Percentiles rank a stretch among this genome's conserved stretches.
Conservation (phyloP, 2,329 filamentous ascomycete species). For the Venturia oleaginea region DNA sequence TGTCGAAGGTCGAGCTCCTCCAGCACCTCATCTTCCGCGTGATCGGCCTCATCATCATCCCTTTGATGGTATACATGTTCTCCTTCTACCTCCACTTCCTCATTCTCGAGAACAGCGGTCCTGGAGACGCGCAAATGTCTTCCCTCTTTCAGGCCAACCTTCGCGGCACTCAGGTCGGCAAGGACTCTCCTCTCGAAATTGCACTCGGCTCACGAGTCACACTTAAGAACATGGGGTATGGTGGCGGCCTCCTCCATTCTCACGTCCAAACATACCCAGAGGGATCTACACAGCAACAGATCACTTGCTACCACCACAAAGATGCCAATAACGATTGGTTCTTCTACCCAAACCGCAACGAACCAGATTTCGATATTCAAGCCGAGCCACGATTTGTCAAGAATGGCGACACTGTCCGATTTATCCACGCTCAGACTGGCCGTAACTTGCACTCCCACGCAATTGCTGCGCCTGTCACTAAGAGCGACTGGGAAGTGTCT, state of each 20-base stretch:
- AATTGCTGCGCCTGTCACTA: constrained; percentile 79
- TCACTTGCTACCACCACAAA: constrained; percentile 99
- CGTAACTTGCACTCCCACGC: constrained; percentile 95
- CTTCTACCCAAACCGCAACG: constrained; percentile 84
- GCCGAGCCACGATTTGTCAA: constrained; percentile 65
- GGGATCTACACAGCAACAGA: constrained; percentile 87
- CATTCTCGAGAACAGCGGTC: constrained; percentile 85
- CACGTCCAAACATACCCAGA: constrained; percentile 95
- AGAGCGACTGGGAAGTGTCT: constrained; percentile 86
- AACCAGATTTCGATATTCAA: constrained; percentile 63
- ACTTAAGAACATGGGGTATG: constrained; percentile 99
- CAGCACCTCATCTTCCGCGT: constrained; percentile 74
- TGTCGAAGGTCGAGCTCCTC: constrained; percentile 50
- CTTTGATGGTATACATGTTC: constrained; percentile 85
- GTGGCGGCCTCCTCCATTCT: constrained; percentile 89
- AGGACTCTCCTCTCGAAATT: constrained; percentile 87
- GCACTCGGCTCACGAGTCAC: constrained; percentile 83
- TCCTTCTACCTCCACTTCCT: constrained; percentile 93
- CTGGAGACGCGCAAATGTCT: constrained; percentile 99
- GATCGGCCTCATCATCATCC: constrained; percentile 78
- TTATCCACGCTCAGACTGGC: constrained; percentile 91
- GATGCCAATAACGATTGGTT: constrained; percentile 99
- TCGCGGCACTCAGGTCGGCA: constrained; percentile 84
- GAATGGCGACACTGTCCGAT: constrained; percentile 68
- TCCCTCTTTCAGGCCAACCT: constrained; percentile 98